A percentile compares a stretch with the other conserved stretches of the same genome.
These are phyloP conservation scores for Fusarium compactum DNA, from an alignment of 2,329 filamentous ascomycete genomes.

Conservation along the genomic window DNA sequence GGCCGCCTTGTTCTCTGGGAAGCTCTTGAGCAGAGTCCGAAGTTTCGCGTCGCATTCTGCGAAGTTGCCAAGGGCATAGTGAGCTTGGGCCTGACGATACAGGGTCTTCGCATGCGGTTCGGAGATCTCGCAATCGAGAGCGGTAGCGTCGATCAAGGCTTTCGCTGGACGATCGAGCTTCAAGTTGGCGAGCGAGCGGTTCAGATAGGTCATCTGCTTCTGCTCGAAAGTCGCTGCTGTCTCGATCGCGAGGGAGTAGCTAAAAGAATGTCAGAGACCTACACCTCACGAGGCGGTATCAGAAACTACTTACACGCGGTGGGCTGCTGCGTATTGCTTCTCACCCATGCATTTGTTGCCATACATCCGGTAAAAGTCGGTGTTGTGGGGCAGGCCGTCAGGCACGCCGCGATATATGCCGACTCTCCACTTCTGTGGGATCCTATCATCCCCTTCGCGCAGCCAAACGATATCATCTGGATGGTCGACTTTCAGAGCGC, in stretches of 20 bases:
- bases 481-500: conserved; percentile 65
- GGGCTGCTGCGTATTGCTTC: conserved; percentile 47
- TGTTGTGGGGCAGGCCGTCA: background rate
- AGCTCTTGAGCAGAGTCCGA: background rate
- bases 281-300: rapidly evolving
- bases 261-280: background rate
- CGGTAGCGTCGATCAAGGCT: conserved; percentile 49
- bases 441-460: conserved; percentile 48
- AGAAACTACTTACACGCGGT: conserved; percentile 47
- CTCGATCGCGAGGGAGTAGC: conserved; percentile 3
- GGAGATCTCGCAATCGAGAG: conserved; percentile 10
- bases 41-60: conserved; percentile 40
- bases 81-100: conserved; percentile 59
- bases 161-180: conserved; percentile 46
- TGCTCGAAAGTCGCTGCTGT: conserved; percentile 46
- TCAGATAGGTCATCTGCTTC: conserved; percentile 49
- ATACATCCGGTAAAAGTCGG: conserved; percentile 2
- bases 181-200: conserved; percentile 53
- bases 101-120: conserved; percentile 56
- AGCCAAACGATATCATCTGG: conserved; percentile 61
- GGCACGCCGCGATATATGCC: background rate
- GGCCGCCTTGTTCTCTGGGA: background rate
- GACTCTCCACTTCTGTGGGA: conserved; percentile 55
- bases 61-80: conserved; percentile 58
- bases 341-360: conserved; percentile 53